A percentile compares a stretch with the other conserved stretches of the same genome.
phyloP scores from a whole-genome alignment of 176 grass and related monocot genomes.

The Metroxylon sagu region DNA sequence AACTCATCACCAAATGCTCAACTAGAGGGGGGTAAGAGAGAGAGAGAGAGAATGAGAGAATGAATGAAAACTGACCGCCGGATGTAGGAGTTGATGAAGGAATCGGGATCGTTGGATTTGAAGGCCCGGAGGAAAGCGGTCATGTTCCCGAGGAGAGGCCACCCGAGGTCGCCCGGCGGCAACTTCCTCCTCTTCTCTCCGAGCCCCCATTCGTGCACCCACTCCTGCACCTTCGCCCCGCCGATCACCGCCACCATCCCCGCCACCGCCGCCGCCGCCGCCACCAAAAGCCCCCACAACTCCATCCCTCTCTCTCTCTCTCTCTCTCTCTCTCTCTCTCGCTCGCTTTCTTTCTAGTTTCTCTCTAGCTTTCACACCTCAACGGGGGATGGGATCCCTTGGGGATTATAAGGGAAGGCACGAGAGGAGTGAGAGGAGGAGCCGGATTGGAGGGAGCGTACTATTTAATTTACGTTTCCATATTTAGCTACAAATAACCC shows the following conservation, averaged over 20 bases:
- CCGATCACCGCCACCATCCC: neutral
- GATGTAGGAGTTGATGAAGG: conserved; percentile 65
- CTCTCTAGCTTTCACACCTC: neutral
- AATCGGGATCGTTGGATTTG: conserved; percentile 64
- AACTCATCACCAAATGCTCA: too few relatives aligned
- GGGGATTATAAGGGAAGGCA: too few relatives aligned
- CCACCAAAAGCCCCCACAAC: neutral
- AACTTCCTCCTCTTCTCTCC: conserved; percentile 24
- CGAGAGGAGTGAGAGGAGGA: too few relatives aligned
- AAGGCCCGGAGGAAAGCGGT: conserved; percentile 72
- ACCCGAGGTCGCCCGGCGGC: conserved; percentile 85
- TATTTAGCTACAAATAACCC: too few relatives aligned
- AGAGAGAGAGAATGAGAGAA: neutral
- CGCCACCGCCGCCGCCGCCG: neutral
- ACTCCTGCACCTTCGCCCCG: conserved; percentile 31
- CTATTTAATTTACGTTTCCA: too few relatives aligned
- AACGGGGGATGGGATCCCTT: too few relatives aligned
- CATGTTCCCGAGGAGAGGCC: conserved; percentile 83
- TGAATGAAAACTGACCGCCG: conserved; percentile 24
- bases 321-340: neutral
- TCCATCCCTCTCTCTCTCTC: neutral
- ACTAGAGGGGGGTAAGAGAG: neutral
- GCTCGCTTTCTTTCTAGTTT: neutral
- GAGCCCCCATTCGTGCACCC: conserved; percentile 31
- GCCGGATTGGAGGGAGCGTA: too few relatives aligned